These are phyloP conservation scores for Yamadazyma nakazawae DNA, from an alignment of 805 yeast species.

Conservation along the genomic window DNA sequence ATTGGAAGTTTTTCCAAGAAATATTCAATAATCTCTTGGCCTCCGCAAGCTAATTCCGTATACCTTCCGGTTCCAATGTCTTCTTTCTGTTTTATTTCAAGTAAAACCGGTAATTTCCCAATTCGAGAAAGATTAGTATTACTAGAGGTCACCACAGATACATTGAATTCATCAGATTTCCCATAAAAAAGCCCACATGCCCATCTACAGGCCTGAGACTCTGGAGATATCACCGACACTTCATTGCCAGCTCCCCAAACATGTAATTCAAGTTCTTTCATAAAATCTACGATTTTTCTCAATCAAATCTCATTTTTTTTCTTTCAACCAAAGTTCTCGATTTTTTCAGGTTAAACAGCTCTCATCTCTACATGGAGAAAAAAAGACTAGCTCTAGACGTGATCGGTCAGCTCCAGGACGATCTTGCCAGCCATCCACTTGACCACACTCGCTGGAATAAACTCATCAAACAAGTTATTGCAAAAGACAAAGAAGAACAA, in stretches of 20 bases:
- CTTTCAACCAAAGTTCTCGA: too few species aligned
- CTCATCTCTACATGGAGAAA: background rate
- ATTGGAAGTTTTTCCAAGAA: background rate
- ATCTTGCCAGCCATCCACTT: slow-evolving; percentile 48
- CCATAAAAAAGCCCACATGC: slow-evolving; percentile 25
- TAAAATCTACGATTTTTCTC: background rate
- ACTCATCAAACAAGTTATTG: slow-evolving; percentile 46
- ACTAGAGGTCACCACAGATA: slow-evolving; percentile 49
- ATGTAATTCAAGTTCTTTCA: slow-evolving; percentile 26
- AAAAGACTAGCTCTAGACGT: slow-evolving; percentile 37
- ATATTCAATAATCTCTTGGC: slow-evolving; percentile 13
- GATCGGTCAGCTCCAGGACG: slow-evolving; percentile 58
- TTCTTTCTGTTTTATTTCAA: slow-evolving; percentile 6
- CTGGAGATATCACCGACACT: slow-evolving; percentile 49
- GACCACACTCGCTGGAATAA: slow-evolving; percentile 57
- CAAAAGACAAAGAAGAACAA: slow-evolving; percentile 56
- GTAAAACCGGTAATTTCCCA: slow-evolving; percentile 49
- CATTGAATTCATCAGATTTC: slow-evolving; percentile 7
- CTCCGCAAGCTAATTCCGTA: slow-evolving; percentile 19
- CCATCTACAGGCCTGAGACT: slow-evolving; percentile 48
- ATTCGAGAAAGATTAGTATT: slow-evolving; percentile 53
- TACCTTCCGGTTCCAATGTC: background rate
- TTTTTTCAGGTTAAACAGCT: background rate
- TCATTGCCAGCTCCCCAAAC: slow-evolving; percentile 48
- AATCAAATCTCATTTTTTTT: too few species aligned